These are phyloP conservation scores for Cucurbita moschata DNA, from an alignment of 306 rosid species.

Conservation along the genomic window DNA sequence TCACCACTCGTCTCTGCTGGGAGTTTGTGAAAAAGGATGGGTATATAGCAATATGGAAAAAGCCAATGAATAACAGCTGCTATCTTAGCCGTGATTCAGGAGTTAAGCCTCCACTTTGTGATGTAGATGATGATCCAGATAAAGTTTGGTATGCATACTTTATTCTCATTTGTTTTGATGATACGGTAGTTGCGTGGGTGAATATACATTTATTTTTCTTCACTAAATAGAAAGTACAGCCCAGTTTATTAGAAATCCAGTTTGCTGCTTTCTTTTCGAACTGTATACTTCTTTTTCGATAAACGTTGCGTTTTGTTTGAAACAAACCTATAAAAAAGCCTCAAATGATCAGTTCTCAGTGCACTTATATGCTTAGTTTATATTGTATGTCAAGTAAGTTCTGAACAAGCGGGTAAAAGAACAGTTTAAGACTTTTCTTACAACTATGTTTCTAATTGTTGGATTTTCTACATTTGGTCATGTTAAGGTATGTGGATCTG, in stretches of 20 bases:
- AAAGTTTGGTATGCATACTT: conserved; percentile 43
- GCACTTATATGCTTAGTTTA: not conserved
- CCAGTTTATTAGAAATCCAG: too few relatives aligned
- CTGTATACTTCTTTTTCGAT: not conserved
- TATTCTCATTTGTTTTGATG: not conserved
- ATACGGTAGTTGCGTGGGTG: not conserved
- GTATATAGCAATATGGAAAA: conserved; percentile 78
- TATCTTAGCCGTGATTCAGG: conserved; percentile 54
- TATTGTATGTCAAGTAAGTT: not conserved
- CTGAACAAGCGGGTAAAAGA: not conserved
- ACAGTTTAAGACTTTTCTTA: not conserved
- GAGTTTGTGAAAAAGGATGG: conserved; percentile 70
- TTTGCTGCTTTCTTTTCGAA: not conserved
- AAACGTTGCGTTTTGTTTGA: not conserved
- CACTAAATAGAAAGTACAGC: not conserved
- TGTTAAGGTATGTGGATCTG: conserved; percentile 65
- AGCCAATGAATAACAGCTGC: conserved; percentile 61
- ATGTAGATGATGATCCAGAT: conserved; percentile 71
- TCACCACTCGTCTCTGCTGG: conserved; percentile 88
- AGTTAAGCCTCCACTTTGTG: conserved; percentile 73
- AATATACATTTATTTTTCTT: not conserved
- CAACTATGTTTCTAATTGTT: not conserved
- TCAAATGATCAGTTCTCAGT: not conserved
- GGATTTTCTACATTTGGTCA: not conserved
- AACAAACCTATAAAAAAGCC: not conserved